A percentile compares a stretch with the other conserved stretches of the same genome.
phyloP scores from a whole-genome alignment of 441 rosid species.

The Geranium incanum region DNA sequence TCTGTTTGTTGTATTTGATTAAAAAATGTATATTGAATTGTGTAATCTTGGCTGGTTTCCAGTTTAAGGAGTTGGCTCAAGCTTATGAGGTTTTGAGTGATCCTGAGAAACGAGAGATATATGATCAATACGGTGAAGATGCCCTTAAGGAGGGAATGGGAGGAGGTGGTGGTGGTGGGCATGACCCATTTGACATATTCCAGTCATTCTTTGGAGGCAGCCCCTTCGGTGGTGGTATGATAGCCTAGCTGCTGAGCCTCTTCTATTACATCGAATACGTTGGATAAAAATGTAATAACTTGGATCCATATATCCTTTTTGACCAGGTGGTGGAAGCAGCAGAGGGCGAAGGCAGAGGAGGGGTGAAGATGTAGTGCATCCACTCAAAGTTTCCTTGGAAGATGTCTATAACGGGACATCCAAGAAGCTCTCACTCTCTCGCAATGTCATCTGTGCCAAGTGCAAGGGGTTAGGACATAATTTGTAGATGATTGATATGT shows the following conservation, averaged over 20 bases:
- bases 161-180: constrained; percentile 20
- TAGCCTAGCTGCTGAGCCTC: too few relatives aligned
- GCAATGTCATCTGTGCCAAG: constrained; percentile 21
- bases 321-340: constrained; percentile 21
- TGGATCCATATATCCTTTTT: too few relatives aligned
- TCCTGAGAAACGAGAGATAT: background rate
- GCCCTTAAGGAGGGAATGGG: constrained; percentile 32
- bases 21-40: background rate
- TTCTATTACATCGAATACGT: too few relatives aligned
- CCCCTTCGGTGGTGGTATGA: constrained; percentile 22
- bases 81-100: constrained; percentile 22
- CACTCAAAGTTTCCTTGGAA: constrained; percentile 25
- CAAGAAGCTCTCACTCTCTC: constrained; percentile 14
- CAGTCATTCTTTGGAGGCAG: constrained; percentile 26
- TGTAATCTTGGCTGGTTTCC: background rate
- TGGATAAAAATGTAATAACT: too few relatives aligned
- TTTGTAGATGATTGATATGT: too few relatives aligned
- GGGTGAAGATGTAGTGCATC: constrained; percentile 26
- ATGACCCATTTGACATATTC: constrained; percentile 28
- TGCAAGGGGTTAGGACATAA: constrained; percentile 20
- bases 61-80: constrained; percentile 29
- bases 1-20: too few relatives aligned
- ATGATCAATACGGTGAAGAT: constrained; percentile 25
- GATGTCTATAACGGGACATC: constrained; percentile 23
- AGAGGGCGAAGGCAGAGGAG: constrained; percentile 29